Conservation (phyloP, 176 grass and related monocot genomes). For the Alopecurus myosuroides region DNA sequence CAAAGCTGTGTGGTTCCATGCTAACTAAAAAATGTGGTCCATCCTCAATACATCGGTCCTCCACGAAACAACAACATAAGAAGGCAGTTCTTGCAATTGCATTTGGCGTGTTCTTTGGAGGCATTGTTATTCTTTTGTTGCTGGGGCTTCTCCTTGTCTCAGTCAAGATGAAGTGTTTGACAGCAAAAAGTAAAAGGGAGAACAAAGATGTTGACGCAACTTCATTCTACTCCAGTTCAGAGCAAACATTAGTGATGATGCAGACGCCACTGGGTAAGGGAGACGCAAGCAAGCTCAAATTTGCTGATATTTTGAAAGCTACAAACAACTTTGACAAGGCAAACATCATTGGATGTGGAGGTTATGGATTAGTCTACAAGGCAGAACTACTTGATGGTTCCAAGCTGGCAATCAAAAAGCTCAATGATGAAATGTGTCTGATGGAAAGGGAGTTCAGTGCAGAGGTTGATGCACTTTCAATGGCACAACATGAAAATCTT, state of each 20-base stretch:
- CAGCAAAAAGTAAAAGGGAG: background rate
- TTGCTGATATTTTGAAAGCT: too few relatives aligned
- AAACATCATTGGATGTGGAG: too few relatives aligned
- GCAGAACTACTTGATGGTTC: too few relatives aligned
- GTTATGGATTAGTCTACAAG: too few relatives aligned
- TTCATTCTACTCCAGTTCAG: constrained; percentile 2
- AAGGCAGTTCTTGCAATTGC: background rate
- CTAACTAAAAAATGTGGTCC: background rate
- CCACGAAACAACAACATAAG: background rate
- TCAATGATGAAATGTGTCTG: constrained; percentile 32
- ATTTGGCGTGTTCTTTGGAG: constrained; percentile 20
- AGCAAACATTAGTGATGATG: background rate
- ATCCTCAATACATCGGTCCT: background rate
- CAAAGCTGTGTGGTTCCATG: constrained; percentile 8
- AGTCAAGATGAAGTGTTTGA: background rate
- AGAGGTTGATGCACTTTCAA: constrained; percentile 44
- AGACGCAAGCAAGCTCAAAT: too few relatives aligned
- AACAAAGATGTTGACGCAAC: background rate
- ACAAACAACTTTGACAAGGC: too few relatives aligned
- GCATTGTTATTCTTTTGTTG: background rate
- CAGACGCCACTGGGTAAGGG: too few relatives aligned
- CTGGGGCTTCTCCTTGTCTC: background rate
- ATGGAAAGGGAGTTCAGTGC: constrained; percentile 49
- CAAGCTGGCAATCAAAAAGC: constrained; percentile 48
- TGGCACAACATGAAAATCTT: constrained; percentile 47